phyloP scores from a whole-genome alignment of 1,284 basidiomycete genomes.

The Earliella scabrosa region DNA sequence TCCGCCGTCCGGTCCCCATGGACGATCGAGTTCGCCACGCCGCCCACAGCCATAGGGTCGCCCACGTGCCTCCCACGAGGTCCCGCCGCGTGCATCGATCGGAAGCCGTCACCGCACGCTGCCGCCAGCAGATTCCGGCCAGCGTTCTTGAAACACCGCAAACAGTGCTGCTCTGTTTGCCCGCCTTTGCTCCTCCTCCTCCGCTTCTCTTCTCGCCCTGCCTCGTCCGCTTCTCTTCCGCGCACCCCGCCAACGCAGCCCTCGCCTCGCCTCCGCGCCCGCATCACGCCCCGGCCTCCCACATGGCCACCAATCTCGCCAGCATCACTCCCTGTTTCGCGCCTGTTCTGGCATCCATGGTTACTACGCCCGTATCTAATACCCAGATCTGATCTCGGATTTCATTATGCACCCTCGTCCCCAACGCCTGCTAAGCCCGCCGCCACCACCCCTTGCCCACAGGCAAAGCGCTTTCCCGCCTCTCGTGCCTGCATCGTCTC shows the following conservation, averaged over 20 bases:
- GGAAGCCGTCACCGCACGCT: background rate
- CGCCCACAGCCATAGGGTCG: conserved; percentile 19
- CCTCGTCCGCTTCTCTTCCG: background rate
- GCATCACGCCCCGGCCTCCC: background rate
- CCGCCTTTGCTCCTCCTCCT: conserved; percentile 9
- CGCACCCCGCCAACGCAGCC: background rate
- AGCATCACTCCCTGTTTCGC: conserved; percentile 3
- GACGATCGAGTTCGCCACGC: conserved; percentile 16
- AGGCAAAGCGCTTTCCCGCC: background rate
- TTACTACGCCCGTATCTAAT: conserved; percentile 12
- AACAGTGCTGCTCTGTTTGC: conserved; percentile 10
- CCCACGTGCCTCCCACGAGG: conserved; percentile 36
- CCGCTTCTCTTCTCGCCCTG: background rate
- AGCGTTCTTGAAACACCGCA: conserved; percentile 16
- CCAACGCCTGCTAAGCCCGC: background rate
- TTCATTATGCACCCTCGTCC: conserved; percentile 14
- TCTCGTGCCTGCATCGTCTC: conserved; percentile 1
- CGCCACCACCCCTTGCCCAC: background rate
- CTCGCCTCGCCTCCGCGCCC: too few relatives aligned
- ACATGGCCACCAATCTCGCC: background rate
- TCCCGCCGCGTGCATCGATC: conserved; percentile 29
- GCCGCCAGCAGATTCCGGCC: background rate
- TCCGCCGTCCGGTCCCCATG: too few relatives aligned
- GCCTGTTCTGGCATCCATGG: conserved; percentile 22
- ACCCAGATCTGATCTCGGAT: conserved; percentile 24